Evolutionary conservation across 441 rosid species (phyloP).

Genomic region (Adansonia grandidieri): DNA sequence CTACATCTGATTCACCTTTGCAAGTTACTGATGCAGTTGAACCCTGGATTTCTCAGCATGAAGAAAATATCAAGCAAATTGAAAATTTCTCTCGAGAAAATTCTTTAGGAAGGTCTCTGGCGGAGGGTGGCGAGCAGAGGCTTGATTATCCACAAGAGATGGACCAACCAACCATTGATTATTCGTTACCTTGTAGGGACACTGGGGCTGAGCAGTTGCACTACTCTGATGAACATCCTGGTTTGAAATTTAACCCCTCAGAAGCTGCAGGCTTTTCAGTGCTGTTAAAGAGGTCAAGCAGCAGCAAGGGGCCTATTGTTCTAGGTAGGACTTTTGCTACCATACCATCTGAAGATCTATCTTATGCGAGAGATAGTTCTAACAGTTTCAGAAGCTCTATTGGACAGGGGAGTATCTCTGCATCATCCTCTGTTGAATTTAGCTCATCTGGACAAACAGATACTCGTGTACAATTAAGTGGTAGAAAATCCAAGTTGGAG

Average conservation of each 20-base stretch:
- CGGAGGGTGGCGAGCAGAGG: constrained; percentile 49
- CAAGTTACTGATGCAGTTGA: constrained; percentile 44
- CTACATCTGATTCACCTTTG: constrained; percentile 36
- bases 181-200: constrained; percentile 38
- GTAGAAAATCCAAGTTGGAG: constrained; percentile 73
- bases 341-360: constrained; percentile 68
- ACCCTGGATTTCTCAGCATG: constrained; percentile 37
- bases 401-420: constrained; percentile 76
- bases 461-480: constrained; percentile 49
- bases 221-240: constrained; percentile 37
- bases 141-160: constrained; percentile 35
- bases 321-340: constrained; percentile 69
- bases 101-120: constrained; percentile 38
- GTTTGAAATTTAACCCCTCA: constrained; percentile 46
- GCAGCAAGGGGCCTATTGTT: constrained; percentile 71
- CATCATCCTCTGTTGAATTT: constrained; percentile 84
- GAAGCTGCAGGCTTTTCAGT: constrained; percentile 71
- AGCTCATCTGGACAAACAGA: constrained; percentile 71
- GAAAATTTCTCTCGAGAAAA: constrained; percentile 41
- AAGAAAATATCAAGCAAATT: constrained; percentile 45
- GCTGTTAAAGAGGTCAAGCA: constrained; percentile 79
- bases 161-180: constrained; percentile 44
- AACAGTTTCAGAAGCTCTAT: constrained; percentile 84
- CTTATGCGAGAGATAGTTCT: constrained; percentile 66
- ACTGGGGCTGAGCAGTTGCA: constrained; percentile 41